Percentiles rank a stretch among this genome's conserved stretches.
Conservation (phyloP, 2,329 filamentous ascomycete species). For the Penicillium aurantiogriseum region DNA sequence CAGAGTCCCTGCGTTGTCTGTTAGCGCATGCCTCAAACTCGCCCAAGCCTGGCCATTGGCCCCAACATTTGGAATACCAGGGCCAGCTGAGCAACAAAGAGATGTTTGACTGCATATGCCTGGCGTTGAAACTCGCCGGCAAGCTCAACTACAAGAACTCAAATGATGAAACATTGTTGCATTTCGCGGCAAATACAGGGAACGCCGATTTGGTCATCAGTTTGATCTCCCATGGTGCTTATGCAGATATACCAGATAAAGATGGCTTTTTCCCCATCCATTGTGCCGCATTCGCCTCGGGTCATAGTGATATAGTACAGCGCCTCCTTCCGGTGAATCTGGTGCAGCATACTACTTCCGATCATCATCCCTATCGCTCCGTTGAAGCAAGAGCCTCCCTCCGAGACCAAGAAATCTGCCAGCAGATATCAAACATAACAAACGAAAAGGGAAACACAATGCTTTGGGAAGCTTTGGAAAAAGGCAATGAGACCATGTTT, state of each 20-base stretch:
- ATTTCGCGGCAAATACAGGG: not conserved
- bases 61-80: not conserved
- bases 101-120: not conserved
- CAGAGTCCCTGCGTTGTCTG: not conserved
- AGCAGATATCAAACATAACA: not conserved
- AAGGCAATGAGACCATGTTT: not conserved
- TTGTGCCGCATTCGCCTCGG: not conserved
- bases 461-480: not conserved
- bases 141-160: not conserved
- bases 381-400: not conserved
- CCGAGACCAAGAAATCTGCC: not conserved
- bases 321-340: not conserved
- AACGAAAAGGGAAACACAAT: not conserved
- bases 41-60: not conserved
- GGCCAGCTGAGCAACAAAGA: not conserved
- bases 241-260: not conserved
- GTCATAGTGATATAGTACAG: not conserved
- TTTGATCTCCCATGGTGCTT: not conserved
- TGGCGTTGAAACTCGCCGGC: not conserved
- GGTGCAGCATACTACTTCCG: not conserved
- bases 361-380: not conserved
- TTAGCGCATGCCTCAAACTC: not conserved
- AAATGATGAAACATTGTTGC: not conserved
- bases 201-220: not conserved
- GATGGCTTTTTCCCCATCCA: not conserved